phyloP scores from a whole-genome alignment of 2,329 filamentous ascomycete genomes.

The Thermothelomyces thermophilus region DNA sequence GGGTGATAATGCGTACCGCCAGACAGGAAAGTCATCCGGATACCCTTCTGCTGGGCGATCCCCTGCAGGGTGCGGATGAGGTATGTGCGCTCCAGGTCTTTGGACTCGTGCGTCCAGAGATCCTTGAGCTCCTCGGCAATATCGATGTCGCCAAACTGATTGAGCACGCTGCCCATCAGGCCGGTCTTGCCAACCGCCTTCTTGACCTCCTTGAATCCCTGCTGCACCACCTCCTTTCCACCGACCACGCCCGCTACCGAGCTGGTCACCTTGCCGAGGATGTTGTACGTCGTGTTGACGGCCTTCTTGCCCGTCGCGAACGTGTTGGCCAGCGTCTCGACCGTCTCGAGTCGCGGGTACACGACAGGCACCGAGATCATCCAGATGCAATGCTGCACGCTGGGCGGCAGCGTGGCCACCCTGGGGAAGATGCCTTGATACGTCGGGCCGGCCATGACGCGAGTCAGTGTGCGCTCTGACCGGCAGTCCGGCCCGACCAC shows the following conservation, averaged over 20 bases:
- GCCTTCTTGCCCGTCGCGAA: slow-evolving; percentile 94
- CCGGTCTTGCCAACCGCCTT: slow-evolving; percentile 93
- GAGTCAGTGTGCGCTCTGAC: slow-evolving; percentile 81
- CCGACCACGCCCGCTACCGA: slow-evolving; percentile 93
- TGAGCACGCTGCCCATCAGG: slow-evolving; percentile 90
- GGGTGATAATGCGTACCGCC: slow-evolving; percentile 51
- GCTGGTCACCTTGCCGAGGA: slow-evolving; percentile 89
- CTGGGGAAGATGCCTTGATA: slow-evolving; percentile 98
- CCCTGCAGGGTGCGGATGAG: slow-evolving; percentile 92
- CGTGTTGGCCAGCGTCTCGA: slow-evolving; percentile 85
- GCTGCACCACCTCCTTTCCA: slow-evolving; percentile 84
- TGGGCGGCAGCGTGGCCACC: slow-evolving; percentile 80
- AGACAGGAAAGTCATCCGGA: slow-evolving; percentile 95
- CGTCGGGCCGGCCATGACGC: slow-evolving; percentile 91
- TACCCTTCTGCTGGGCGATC: slow-evolving; percentile 88
- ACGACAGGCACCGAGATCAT: slow-evolving; percentile 88
- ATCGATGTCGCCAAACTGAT: slow-evolving; percentile 93
- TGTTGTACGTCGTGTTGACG: slow-evolving; percentile 92
- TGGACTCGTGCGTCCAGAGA: slow-evolving; percentile 96
- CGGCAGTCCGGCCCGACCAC: slow-evolving; percentile 87
- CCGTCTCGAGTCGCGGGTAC: slow-evolving; percentile 84
- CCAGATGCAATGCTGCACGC: slow-evolving; percentile 94
- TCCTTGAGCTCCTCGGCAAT: slow-evolving; percentile 90
- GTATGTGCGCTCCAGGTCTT: slow-evolving; percentile 95
- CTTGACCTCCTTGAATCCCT: slow-evolving; percentile 91